Percentiles rank a stretch among this genome's conserved stretches.
Conservation (phyloP, 805 yeast genomes). For the Kodamaea restingae region DNA sequence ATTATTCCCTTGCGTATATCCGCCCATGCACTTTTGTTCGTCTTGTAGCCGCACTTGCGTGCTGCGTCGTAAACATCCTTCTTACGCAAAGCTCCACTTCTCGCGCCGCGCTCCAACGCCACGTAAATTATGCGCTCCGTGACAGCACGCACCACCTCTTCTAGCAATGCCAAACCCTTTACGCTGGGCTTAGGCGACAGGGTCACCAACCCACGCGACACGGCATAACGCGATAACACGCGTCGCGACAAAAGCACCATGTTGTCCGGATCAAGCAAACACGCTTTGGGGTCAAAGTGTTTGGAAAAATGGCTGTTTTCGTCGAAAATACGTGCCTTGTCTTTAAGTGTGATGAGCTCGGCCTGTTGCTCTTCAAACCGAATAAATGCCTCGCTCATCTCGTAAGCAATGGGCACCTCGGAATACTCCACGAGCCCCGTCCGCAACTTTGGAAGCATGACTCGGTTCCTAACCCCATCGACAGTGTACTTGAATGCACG, state of each 20-base stretch:
- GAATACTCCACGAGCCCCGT: conserved; percentile 30
- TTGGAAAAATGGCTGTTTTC: conserved; percentile 4
- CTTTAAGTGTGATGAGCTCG: conserved; percentile 18
- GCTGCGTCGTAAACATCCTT: background rate
- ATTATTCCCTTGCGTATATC: no score
- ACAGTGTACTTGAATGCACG: conserved; percentile 9
- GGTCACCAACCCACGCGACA: background rate
- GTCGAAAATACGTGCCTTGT: conserved; percentile 11
- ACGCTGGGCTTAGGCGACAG: conserved; percentile 5
- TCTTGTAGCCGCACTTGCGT: background rate
- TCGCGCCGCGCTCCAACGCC: conserved; percentile 2
- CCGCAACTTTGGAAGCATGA: conserved; percentile 10
- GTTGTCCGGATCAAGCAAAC: background rate
- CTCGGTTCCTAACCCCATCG: conserved; percentile 4
- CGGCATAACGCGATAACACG: background rate
- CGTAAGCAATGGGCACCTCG: conserved; percentile 51
- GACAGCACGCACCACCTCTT: conserved; percentile 9
- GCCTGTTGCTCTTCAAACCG: conserved; percentile 43
- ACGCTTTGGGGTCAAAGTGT: background rate
- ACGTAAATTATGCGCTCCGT: conserved; percentile 8
- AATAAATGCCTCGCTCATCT: conserved; percentile 43
- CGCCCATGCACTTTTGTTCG: no score
- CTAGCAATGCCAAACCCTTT: conserved; percentile 8
- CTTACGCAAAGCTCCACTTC: background rate
- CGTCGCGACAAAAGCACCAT: background rate